Evolutionary conservation across 805 yeast genomes (phyloP).

Genomic region (Ogataea neopini): DNA sequence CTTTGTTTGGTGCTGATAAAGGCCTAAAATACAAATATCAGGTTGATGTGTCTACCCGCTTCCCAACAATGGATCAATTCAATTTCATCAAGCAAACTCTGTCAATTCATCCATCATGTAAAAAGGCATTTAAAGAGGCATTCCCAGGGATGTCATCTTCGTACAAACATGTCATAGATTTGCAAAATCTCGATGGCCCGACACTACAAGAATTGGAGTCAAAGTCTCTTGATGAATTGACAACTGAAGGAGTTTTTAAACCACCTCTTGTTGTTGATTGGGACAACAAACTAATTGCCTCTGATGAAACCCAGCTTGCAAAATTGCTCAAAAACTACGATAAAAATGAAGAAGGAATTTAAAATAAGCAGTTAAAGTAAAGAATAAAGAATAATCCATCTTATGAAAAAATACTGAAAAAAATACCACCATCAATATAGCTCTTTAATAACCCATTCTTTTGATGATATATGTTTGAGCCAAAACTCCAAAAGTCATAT

Average conservation of each 20-base stretch:
- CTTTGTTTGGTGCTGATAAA: slow-evolving; percentile 18
- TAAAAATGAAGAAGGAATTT: slow-evolving; percentile 21
- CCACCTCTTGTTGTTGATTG: slow-evolving; percentile 63
- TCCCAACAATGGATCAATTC: slow-evolving; percentile 37
- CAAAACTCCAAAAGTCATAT: slow-evolving; percentile 76
- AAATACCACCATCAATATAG: neutral
- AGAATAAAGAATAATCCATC: slow-evolving; percentile 3
- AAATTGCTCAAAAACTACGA: slow-evolving; percentile 44
- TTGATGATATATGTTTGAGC: slow-evolving; percentile 90
- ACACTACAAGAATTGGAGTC: slow-evolving; percentile 10
- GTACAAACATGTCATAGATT: slow-evolving; percentile 22
- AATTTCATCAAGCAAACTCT: slow-evolving; percentile 29
- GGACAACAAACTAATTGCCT: slow-evolving; percentile 57
- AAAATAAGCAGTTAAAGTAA: neutral
- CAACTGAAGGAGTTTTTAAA: slow-evolving; percentile 31
- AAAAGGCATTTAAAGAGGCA: slow-evolving; percentile 30
- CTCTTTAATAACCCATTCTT: slow-evolving; percentile 70
- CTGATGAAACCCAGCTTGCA: slow-evolving; percentile 44
- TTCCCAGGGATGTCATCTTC: slow-evolving; percentile 29
- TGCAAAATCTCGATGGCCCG: slow-evolving; percentile 18
- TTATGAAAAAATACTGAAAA: neutral
- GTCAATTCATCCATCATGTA: slow-evolving; percentile 31
- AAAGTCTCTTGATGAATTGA: slow-evolving; percentile 23
- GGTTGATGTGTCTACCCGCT: slow-evolving; percentile 23
- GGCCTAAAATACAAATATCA: slow-evolving; percentile 25